Evolutionary conservation across 768 basidiomycete species (phyloP), one percentile per base, ranked within the genome.

Genomic region (Boletus insuetus): DNA sequence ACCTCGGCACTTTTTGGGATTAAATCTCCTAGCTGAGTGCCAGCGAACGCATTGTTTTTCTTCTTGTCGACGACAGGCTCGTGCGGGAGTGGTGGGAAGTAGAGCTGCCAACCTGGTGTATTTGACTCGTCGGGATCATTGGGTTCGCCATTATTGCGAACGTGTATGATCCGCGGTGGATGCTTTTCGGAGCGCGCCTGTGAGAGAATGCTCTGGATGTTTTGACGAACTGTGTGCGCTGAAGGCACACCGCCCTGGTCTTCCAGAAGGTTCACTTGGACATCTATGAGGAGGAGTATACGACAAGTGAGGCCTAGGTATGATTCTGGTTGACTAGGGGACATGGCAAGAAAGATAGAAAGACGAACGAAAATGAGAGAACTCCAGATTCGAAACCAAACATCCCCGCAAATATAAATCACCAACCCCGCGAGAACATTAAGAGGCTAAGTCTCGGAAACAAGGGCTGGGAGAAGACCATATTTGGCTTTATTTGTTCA

Each of bases 11-110:
- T 77, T 4, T 64, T 50, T 0, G 78, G 75, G 35, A 89, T 71
- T 41, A 83, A 63, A 4, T 78, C 74, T 9, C 69, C 77, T 4
- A 89, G 74, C 12, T 49, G 57, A 19, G 86, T 88, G 12, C 83
- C 83, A 0, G 79, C 75, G 59, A 88, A 89, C 26, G 86, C 84
- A 59, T 88, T 87, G 72, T 83, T 86, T 72, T 85, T 85, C 46
- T 73, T 72, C 72, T 87, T 88, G 72, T 88, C 85, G 44, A 88
- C 60, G 49, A 86, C 73, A 47, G 71, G 65, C 65, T 88, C 86
- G 62, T 74, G 62, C 0, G 76, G 68, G 9, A 75, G 75, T 0
- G 83, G 81, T 17, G 73, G 61, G 69, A 83, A 81, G 51, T 78
- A 77, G 61, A 89, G 82, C 60, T 81, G 69, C 87, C 86, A 89